Evolutionary conservation across 345 rosid genomes (phyloP), one percentile per base, ranked within the genome.

Genomic region (Boechera retrofracta): DNA sequence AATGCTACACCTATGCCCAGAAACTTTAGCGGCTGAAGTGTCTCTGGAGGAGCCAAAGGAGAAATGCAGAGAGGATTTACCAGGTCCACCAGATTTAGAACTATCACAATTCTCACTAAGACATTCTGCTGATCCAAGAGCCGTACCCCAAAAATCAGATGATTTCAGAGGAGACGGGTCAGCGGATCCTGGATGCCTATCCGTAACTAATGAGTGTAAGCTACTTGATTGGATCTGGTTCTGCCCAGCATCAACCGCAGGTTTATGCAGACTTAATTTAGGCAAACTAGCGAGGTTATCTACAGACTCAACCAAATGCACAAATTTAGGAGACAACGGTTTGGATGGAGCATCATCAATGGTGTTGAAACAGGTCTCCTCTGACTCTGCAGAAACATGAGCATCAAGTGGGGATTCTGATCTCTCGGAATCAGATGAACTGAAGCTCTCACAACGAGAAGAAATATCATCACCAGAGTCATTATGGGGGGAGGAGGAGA

Each of bases 391-490:
- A 18, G 76, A 77, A 72, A 51, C 73, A 81, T 76, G 82, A 77
- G 80, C 79, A 71, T 83, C 75, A 13, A 57, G 66, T 32, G 73
- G 72, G 36, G 78, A 73, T 58, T 87, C 89, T 16, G 80, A 71
- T 60, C 79, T 85, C 77, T 85, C 87, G 36, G 87, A 51, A 77
- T 89, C 98, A 79, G 84, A 80, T 35, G 97, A 87, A 80, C 86
- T 73, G 56, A 82, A 69, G 79, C 94, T 88, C 82, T 85, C 94
- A 61, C 87, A 75, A 58, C 81, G 42, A 39, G 42, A 75, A 54
- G 94, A 95, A 83, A 47, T 79, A 67, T 91, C 91, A 66, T 93
- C 99, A 83, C 93, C 85, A 38, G 89, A 89, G 64, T 86, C 91
- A 72, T 82, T 75, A 51, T 82, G 53, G 15, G 83, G 76, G 42